Evolutionary conservation across 2,329 filamentous ascomycete genomes (phyloP), one percentile per base, ranked within the genome.

Genomic region (Aureobasidium sp.): DNA sequence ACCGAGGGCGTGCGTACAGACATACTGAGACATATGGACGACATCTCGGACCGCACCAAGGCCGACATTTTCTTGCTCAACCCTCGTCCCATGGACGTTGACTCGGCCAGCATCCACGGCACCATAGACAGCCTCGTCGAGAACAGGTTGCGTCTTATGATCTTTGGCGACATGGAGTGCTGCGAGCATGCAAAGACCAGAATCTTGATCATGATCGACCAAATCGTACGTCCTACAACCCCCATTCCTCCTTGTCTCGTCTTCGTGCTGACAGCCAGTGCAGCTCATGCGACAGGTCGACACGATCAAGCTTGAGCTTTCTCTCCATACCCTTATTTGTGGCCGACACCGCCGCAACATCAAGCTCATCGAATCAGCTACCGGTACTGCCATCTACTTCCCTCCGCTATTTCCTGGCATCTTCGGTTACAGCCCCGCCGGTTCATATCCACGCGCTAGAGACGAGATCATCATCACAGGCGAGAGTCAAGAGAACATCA

Each of bases 331-430:
- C 63, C 82, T 97, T 61, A 87, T 97, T 55, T 97, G 92, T 73
- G 94, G 94, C 53, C 89, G 94, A 53, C 93, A 92, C 68, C 85
- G 94, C 68, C 96, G 96, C 80, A 97, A 97, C 74, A 96, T 99
- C 79, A 97, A 97, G 79, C 80, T 94, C 70, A 97, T 99, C 71
- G 94, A 99, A 76, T 96, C 94, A 15, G 86, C 89, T 31, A 97
- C 94, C 15, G 91, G 92, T 70, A 97, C 94, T 9, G 93, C 94
- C 66, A 97, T 99, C 70, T 99, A 99, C 78, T 97, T 99, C 72
- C 94, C 94, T 31, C 91, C 92, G 8, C 89, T 93, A 0, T 97
- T 97, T 73, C 92, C 93, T 15, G 87, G 88, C 63, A 87, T 97
- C 66, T 97, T 94, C 72, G 89, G 90, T 64, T 99, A 96, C 74